phyloP scores from a whole-genome alignment of 441 rosid genomes.

The Gossypium davidsonii region DNA sequence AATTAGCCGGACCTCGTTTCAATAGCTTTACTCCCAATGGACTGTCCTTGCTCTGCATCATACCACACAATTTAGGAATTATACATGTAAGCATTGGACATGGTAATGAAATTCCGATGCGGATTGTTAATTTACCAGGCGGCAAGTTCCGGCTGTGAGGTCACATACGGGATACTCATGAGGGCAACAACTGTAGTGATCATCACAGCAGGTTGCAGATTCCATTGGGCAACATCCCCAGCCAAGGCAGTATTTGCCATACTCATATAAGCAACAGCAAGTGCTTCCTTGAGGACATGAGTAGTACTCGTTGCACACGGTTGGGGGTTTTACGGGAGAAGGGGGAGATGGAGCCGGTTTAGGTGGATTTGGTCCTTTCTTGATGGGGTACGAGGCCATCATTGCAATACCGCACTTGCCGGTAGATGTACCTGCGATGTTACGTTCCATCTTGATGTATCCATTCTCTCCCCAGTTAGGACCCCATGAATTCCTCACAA shows the following conservation, averaged over 20 bases:
- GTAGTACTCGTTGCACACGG: constrained; percentile 42
- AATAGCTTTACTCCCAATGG: constrained; percentile 35
- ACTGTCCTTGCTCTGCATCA: constrained; percentile 35
- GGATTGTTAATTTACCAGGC: constrained; percentile 19
- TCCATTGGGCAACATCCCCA: constrained; percentile 70
- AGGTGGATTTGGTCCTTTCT: constrained; percentile 47
- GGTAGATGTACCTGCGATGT: constrained; percentile 15
- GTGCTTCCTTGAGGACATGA: constrained; percentile 42
- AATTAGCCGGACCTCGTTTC: constrained; percentile 35
- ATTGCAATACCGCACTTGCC: constrained; percentile 62
- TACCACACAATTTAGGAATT: neutral
- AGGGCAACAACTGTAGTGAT: constrained; percentile 46
- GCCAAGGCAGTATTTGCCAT: constrained; percentile 36
- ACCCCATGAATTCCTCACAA: constrained; percentile 49
- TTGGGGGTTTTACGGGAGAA: constrained; percentile 44
- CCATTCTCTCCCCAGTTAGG: constrained; percentile 56
- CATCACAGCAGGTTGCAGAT: constrained; percentile 59
- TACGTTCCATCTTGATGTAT: constrained; percentile 45
- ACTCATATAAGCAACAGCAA: constrained; percentile 52
- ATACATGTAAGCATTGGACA: neutral
- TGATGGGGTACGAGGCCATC: constrained; percentile 54
- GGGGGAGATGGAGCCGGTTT: constrained; percentile 55
- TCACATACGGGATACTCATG: constrained; percentile 34
- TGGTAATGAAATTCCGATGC: neutral
- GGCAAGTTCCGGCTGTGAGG: constrained; percentile 29